phyloP scores from a whole-genome alignment of 257 asterid species.

The Catharanthus roseus region DNA sequence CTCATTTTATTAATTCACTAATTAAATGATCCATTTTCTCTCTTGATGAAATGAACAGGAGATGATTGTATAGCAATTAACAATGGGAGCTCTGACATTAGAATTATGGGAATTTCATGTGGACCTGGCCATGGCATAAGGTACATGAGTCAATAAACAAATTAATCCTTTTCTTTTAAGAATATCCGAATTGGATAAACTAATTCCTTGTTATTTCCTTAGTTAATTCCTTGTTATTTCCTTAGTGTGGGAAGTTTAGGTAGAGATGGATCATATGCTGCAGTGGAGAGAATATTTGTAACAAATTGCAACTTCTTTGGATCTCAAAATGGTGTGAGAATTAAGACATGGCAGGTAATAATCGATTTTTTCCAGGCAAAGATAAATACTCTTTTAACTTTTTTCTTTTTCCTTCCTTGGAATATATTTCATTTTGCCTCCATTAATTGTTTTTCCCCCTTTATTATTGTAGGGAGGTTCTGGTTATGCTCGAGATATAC shows the following conservation, averaged over 20 bases:
- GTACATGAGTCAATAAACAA: not conserved
- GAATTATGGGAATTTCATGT: constrained; percentile 12
- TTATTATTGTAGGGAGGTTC: constrained; percentile 18
- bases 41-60: constrained; percentile 5
- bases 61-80: constrained; percentile 26
- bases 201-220: too few relatives aligned
- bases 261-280: constrained; percentile 7
- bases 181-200: too few relatives aligned
- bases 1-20: too few relatives aligned
- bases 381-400: too few relatives aligned
- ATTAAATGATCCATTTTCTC: too few relatives aligned
- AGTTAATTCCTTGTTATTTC: too few relatives aligned
- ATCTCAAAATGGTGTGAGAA: constrained; percentile 21
- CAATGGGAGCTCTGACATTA: constrained; percentile 5
- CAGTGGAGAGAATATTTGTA: constrained; percentile 12
- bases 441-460: not conserved
- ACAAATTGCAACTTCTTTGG: constrained; percentile 3
- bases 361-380: not conserved
- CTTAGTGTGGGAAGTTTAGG: constrained; percentile 22
- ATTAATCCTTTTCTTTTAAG: too few relatives aligned
- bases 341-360: constrained; percentile 26
- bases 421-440: not conserved
- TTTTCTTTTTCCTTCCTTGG: too few relatives aligned
- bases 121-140: constrained; percentile 30
- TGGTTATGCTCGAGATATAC: constrained; percentile 17